Evolutionary conservation across 2,329 filamentous ascomycete species (phyloP), one percentile per base, ranked within the genome.

Genomic region (Graphium sp.): DNA sequence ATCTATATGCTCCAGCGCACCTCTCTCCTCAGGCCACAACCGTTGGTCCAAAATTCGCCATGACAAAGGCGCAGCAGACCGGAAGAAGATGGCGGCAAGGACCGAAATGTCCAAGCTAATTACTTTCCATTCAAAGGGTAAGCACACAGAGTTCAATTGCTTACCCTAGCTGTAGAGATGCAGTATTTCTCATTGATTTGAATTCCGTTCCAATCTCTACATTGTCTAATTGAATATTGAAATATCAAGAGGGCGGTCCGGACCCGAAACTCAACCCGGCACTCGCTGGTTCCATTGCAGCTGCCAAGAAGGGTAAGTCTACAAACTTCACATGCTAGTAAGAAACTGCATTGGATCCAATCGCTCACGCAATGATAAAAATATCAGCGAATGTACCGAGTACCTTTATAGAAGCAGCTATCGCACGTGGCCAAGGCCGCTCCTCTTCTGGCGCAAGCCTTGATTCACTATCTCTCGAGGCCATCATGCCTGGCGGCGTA

Each of bases 41-140:
- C 79, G 84, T 48, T 98, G 89, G 89, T 84, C 83, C 33, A 92
- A 89, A 45, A 95, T 94, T 55, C 81, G 77, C 46, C 89, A 95
- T 51, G 83, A 89, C 50, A 98, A 98, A 53, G 84, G 77, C 29
- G 81, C 76, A 35, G 78, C 75, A 33, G 89, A 98, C 50, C 66
- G 65, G 34, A 74, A 75, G 41, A 93, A 85, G 53, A 82, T 73
- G 52, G 66, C 65, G 24, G 63, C 75, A 40, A 74, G 84, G 18
- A 68, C 64, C 26, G 50, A 62, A 24, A 66, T 91, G 41, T 64
- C 75, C 14, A 74, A 80, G 39, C 69, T 77, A 34, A 76, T 95
- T 32, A 68, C 74, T 28, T 65, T 75, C 35, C 75, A 74, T 34
- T 81, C 81, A 2, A 84, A 79, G 56, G 58, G 79, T 82, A 52